phyloP scores from a whole-genome alignment of 306 rosid genomes.

The Abrus precatorius region DNA sequence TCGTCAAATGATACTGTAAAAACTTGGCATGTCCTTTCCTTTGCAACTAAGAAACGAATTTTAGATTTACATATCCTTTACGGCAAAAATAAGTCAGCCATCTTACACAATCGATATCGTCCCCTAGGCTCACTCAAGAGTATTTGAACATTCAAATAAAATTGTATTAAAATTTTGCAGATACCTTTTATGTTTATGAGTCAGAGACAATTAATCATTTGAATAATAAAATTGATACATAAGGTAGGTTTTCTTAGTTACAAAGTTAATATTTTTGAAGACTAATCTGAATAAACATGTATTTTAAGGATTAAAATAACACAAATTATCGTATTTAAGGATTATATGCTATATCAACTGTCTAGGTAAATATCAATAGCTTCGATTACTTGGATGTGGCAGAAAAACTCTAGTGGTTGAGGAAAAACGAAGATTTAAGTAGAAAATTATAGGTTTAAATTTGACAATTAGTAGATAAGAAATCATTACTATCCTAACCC shows the following conservation, averaged over 20 bases:
- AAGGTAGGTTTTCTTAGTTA: too few species aligned
- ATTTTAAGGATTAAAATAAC: too few species aligned
- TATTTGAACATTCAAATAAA: too few species aligned
- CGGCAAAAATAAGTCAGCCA: neutral
- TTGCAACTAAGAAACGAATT: slow-evolving; percentile 1
- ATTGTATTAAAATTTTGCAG: too few species aligned
- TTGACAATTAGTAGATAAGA: neutral
- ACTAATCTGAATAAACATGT: too few species aligned
- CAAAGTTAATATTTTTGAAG: neutral
- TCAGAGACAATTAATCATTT: too few species aligned
- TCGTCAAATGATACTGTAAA: neutral
- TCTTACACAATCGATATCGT: neutral
- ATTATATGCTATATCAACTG: too few species aligned
- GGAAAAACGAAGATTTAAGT: neutral
- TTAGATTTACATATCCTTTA: neutral
- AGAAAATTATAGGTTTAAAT: neutral
- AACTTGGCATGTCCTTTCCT: neutral
- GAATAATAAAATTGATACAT: too few species aligned
- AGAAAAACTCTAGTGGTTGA: neutral
- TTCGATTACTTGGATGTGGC: neutral
- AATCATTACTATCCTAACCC: neutral
- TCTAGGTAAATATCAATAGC: neutral
- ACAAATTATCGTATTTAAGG: too few species aligned
- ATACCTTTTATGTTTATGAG: too few species aligned
- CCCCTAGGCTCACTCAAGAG: too few species aligned